A percentile compares a stretch with the other conserved stretches of the same genome.
Evolutionary conservation across 805 yeast genomes (phyloP).

Genomic region (Metschnikowia hibisci): DNA sequence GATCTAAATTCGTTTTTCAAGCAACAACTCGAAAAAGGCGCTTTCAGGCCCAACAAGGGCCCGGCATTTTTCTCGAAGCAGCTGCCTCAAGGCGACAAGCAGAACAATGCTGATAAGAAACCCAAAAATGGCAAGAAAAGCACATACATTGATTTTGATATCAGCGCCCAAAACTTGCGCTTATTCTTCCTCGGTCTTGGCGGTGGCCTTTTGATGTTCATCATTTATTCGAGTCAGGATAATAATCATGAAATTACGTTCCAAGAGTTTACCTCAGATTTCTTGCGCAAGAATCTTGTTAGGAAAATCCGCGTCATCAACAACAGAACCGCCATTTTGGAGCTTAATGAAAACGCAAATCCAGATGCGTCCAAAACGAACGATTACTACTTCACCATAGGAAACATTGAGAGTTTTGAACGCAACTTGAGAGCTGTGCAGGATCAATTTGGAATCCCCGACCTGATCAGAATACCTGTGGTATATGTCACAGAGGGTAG

Average conservation of each 20-base stretch:
- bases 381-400: conserved; percentile 63
- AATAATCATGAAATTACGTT: conserved; percentile 61
- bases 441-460: conserved; percentile 58
- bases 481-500: conserved; percentile 71
- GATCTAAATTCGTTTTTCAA: conserved; percentile 2
- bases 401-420: conserved; percentile 87
- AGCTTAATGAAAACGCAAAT: conserved; percentile 44
- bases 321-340: conserved; percentile 69
- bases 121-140: conserved; percentile 1
- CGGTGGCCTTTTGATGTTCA: conserved; percentile 25
- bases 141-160: conserved; percentile 20
- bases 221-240: conserved; percentile 21
- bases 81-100: conserved; percentile 6
- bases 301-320: conserved; percentile 71
- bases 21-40: background rate
- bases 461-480: conserved; percentile 73
- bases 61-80: background rate
- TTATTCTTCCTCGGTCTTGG: conserved; percentile 32
- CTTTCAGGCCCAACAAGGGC: background rate
- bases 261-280: conserved; percentile 82
- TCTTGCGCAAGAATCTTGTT: conserved; percentile 75
- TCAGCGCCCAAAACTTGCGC: conserved; percentile 22
- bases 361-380: conserved; percentile 24
- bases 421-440: conserved; percentile 73
- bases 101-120: conserved; percentile 7